These are phyloP conservation scores for Carex pumila DNA, from an alignment of 176 grass and related monocot species.

Conservation along the genomic window DNA sequence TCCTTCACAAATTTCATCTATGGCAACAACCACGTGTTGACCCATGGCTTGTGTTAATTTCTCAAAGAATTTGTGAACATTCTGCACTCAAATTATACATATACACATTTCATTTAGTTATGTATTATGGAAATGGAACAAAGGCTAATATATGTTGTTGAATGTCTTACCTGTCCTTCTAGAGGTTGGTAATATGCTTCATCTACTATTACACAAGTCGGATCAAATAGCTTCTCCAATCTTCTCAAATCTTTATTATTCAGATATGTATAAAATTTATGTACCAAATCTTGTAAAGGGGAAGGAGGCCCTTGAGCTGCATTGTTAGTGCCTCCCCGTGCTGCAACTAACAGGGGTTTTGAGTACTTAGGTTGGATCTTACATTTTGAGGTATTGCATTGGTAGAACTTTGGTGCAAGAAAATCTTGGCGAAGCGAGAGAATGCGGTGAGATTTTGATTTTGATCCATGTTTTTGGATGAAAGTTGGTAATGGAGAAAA, in stretches of 20 bases:
- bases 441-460: constrained; percentile 9
- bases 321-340: neutral
- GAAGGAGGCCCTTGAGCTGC: constrained; percentile 24
- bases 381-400: neutral
- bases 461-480: constrained; percentile 32
- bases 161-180: constrained; percentile 48
- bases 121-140: neutral
- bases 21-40: constrained; percentile 44
- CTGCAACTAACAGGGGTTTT: constrained; percentile 11
- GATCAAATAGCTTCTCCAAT: constrained; percentile 43
- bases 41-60: constrained; percentile 64
- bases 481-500: constrained; percentile 6
- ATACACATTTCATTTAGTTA: neutral
- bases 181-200: constrained; percentile 45
- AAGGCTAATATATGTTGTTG: constrained; percentile 8
- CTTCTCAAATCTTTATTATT: constrained; percentile 50
- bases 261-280: constrained; percentile 55
- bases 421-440: constrained; percentile 10
- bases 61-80: constrained; percentile 31
- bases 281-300: constrained; percentile 28
- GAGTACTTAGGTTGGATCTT: neutral
- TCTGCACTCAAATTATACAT: constrained; percentile 30
- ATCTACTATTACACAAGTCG: constrained; percentile 53
- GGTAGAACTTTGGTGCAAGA: neutral
- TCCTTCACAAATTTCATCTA: constrained; percentile 55